Conservation (phyloP, 345 rosid genomes). For the sweet orange (Citrus sinensis) region DVS_A1.0 CM039163.1:48639501-48640000, state of each 20-base stretch:
- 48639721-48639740: conserved; percentile 88
- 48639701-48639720: conserved; percentile 75
- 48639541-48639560: neutral
- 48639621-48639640: conserved; percentile 78
- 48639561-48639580: neutral
- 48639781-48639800: conserved; percentile 88
- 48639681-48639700: conserved; percentile 87
- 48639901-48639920: neutral
- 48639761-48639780: conserved; percentile 92
- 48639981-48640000: neutral
- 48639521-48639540: neutral
- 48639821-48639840: conserved; percentile 41
- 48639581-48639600: neutral
- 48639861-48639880: neutral
- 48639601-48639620: conserved; percentile 30
- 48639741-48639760: conserved; percentile 68
- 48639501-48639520: neutral
- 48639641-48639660: conserved; percentile 98
- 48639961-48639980: neutral
- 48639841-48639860: neutral
- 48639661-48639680: conserved; percentile 86
- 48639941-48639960: neutral
- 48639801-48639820: conserved; percentile 86
- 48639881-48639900: neutral
- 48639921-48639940: neutral